Evolutionary conservation across 2,329 filamentous ascomycete species (phyloP), one percentile per base, ranked within the genome.

Genomic region (Phialocephala sp.): DNA sequence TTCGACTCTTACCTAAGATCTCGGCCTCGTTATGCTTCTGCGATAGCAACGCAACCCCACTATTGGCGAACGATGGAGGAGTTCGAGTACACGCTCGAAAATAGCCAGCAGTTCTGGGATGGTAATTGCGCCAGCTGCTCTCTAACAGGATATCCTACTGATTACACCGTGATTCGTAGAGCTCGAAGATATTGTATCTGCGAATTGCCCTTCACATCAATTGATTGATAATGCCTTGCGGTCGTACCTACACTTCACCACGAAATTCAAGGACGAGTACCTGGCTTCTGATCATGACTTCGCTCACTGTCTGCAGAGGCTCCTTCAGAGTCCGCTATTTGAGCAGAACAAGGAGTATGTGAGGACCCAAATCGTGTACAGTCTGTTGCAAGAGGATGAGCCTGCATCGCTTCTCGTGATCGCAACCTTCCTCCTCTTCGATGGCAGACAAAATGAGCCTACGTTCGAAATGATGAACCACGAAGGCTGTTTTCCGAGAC

Each of bases 321-420:
- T 99, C 43, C 83, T 96, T 65, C 84, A 89, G 60, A 93, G 93
- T 76, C 80, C 82, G 20, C 82, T 98, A 54, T 99, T 96, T 78
- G 79, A 80, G 32, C 79, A 84, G 15, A 90, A 97, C 77, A 86
- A 87, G 71, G 90, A 93, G 64, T 98, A 99, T 79, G 91, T 98
- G 68, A 91, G 94, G 69, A 91, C 88, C 54, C 95, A 98, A 80
- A 93, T 99, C 74, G 88, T 98, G 70, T 93, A 97, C 79, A 94
- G 93, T 77, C 83, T 99, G 60, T 81, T 97, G 71, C 85, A 97
- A 84, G 95, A 98, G 80, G 94, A 97, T 74, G 92, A 97, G 71
- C 80, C 87, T 20, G 86, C 87, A 39, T 87, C 89, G n/a, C 83
- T 99, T 56, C 91, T 97, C 77, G 84, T 93, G 66, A 92, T 97